phyloP scores from a whole-genome alignment of 345 rosid species.

The Lumnitzera racemosa region DNA sequence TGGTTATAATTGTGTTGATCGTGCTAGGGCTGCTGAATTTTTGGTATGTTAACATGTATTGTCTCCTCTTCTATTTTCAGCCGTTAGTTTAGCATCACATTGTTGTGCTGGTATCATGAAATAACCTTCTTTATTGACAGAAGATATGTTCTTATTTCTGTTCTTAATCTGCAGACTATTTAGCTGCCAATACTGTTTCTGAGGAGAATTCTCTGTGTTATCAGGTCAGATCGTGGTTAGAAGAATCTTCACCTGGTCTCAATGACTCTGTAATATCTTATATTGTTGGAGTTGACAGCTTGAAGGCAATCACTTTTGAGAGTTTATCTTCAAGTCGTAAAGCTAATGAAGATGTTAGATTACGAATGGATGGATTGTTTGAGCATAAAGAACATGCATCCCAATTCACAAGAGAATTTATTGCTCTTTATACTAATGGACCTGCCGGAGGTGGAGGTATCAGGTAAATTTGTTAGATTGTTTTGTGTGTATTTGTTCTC shows the following conservation, averaged over 20 bases:
- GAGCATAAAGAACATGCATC: constrained; percentile 59
- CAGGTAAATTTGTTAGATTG: constrained; percentile 35
- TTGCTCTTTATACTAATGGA: constrained; percentile 87
- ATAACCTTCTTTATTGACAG: too few species aligned
- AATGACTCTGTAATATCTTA: constrained; percentile 43
- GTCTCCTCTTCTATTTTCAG: too few species aligned
- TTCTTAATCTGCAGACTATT: not conserved
- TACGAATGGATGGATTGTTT: constrained; percentile 86
- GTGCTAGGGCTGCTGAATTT: constrained; percentile 81
- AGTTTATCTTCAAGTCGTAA: constrained; percentile 17
- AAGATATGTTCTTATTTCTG: too few species aligned
- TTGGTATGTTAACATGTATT: constrained; percentile 29
- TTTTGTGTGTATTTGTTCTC: not conserved
- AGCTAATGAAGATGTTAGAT: constrained; percentile 46
- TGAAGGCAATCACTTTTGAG: constrained; percentile 42
- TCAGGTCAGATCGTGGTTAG: constrained; percentile 91
- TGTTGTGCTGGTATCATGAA: too few species aligned
- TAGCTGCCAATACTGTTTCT: not conserved
- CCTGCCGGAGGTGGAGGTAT: constrained; percentile 98
- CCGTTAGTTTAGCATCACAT: too few species aligned
- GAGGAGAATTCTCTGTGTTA: constrained; percentile 3
- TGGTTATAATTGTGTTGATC: constrained; percentile 59
- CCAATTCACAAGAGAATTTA: constrained; percentile 56
- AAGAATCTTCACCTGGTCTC: constrained; percentile 62
- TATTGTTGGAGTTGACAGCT: constrained; percentile 78